These are phyloP conservation scores for Alternaria sp. DNA, from an alignment of 2,329 filamentous ascomycete genomes.

Conservation along the genomic window DNA sequence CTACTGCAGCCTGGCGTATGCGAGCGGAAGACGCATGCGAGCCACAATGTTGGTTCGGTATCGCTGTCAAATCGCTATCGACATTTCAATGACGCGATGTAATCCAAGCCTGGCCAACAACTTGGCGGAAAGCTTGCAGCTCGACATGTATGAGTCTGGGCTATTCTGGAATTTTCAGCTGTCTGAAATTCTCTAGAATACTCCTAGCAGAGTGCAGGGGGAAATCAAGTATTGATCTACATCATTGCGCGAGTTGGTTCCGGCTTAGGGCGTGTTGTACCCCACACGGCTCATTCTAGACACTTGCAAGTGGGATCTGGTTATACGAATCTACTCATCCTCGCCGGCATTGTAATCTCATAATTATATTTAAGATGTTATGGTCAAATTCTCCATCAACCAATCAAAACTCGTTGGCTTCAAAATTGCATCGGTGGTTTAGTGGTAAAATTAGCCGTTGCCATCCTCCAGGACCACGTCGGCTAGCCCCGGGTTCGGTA, in stretches of 20 bases:
- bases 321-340: no score
- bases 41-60: not conserved
- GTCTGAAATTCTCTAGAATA: not conserved
- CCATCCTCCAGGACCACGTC: slow-evolving; percentile 23
- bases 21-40: not conserved
- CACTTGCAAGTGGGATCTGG: no score
- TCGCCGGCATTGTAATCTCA: no score
- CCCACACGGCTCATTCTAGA: not conserved
- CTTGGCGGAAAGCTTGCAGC: not conserved
- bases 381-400: not conserved
- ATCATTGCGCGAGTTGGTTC: not conserved
- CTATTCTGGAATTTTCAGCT: not conserved
- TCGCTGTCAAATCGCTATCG: not conserved
- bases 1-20: not conserved
- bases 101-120: not conserved
- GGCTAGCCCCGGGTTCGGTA: slow-evolving; percentile 38
- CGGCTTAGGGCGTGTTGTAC: not conserved
- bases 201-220: not conserved
- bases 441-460: slow-evolving; percentile 43
- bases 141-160: not conserved
- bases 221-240: not conserved
- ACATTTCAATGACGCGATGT: not conserved
- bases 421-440: slow-evolving; percentile 34
- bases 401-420: not conserved
- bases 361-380: not conserved